Conservation (phyloP, 106 monocot species). For the Triglochin maritima region DNA sequence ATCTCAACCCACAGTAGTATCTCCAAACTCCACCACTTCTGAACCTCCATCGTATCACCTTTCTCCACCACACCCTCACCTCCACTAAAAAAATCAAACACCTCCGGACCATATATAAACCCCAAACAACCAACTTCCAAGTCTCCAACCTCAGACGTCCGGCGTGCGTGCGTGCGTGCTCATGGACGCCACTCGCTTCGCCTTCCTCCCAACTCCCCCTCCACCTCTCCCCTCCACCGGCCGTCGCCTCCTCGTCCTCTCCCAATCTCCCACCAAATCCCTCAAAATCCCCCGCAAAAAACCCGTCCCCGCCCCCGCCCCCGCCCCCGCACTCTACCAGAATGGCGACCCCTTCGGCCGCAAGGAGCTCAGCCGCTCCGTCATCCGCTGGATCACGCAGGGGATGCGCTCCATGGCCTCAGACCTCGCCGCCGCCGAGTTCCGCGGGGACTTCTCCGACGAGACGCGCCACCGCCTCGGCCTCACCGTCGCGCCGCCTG, state of each 20-base stretch:
- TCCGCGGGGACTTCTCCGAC: slow-evolving; percentile 45
- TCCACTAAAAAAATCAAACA: background rate
- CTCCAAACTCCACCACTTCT: background rate
- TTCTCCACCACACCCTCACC: slow-evolving; percentile 1
- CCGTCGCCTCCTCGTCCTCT: background rate
- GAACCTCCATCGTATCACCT: background rate
- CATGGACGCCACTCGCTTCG: background rate
- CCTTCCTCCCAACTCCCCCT: background rate
- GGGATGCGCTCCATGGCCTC: slow-evolving; percentile 93
- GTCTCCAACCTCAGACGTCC: background rate
- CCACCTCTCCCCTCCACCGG: background rate
- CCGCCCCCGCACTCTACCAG: slow-evolving; percentile 55
- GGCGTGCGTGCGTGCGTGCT: background rate
- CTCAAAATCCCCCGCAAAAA: background rate
- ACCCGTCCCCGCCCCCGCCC: slow-evolving; percentile 60
- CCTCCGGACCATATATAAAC: background rate
- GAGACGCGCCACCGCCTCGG: slow-evolving; percentile 53
- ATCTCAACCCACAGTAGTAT: no score
- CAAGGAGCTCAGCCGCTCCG: slow-evolving; percentile 73
- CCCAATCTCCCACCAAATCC: background rate
- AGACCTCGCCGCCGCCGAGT: slow-evolving; percentile 61
- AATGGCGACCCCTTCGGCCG: slow-evolving; percentile 65
- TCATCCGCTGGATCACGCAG: slow-evolving; percentile 72
- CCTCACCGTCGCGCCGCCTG: background rate
- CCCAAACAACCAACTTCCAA: background rate